Percentiles rank a stretch among this genome's conserved stretches.
These are phyloP conservation scores for Pseudotulostoma volvatum DNA, from an alignment of 495 filamentous ascomycete species.

Conservation along the genomic window DNA sequence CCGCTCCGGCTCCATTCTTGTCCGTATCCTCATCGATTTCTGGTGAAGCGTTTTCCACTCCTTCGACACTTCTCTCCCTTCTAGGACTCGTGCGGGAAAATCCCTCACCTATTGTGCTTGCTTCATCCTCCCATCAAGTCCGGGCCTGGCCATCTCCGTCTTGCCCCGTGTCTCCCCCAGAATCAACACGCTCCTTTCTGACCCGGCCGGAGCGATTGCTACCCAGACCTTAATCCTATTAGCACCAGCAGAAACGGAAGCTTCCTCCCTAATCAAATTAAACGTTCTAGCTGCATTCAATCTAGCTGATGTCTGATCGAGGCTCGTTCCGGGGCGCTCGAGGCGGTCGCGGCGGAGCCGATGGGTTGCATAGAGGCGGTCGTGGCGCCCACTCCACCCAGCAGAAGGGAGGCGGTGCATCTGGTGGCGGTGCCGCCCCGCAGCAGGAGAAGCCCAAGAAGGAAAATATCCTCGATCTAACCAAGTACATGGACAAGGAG, in stretches of 20 bases:
- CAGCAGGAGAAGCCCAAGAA: constrained; percentile 76
- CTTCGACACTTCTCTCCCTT: too few species aligned
- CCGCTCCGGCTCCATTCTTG: not conserved
- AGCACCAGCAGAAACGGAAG: too few species aligned
- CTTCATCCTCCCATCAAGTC: too few species aligned
- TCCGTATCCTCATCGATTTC: constrained; percentile 2
- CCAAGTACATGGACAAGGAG: constrained; percentile 91
- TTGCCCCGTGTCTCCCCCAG: too few species aligned
- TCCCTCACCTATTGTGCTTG: too few species aligned
- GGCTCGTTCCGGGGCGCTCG: constrained; percentile 42
- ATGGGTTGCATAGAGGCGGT: constrained; percentile 19
- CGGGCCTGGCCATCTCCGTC: too few species aligned
- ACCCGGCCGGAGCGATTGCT: too few species aligned
- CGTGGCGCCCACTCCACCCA: constrained; percentile 21
- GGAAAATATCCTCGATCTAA: constrained; percentile 91
- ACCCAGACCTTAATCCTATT: too few species aligned
- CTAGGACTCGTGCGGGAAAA: too few species aligned
- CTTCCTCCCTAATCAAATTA: too few species aligned
- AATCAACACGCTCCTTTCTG: too few species aligned
- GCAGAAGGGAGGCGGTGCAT: constrained; percentile 32
- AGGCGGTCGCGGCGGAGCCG: constrained; percentile 27
- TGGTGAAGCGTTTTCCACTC: constrained; percentile 7
- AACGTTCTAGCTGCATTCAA: too few species aligned
- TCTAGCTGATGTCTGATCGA: constrained; percentile 65
- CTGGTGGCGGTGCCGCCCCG: constrained; percentile 25